Percentiles rank a stretch among this genome's conserved stretches.
phyloP scores from a whole-genome alignment of 345 rosid genomes.

The Triadica sebifera region DNA sequence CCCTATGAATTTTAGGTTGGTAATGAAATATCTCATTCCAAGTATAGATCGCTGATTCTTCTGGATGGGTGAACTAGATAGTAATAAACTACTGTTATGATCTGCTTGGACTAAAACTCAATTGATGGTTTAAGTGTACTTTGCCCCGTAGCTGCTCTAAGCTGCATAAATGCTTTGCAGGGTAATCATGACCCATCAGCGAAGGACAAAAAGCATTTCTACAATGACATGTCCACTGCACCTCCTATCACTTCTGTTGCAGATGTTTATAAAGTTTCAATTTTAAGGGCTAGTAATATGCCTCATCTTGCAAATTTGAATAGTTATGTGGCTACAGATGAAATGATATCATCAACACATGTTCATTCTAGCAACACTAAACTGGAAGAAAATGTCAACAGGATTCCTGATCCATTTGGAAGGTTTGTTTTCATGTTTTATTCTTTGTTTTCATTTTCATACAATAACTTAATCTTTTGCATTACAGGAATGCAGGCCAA shows the following conservation, averaged over 20 bases:
- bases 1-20: background rate
- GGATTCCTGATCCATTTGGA: background rate
- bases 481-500: conserved; percentile 14
- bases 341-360: background rate
- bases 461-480: background rate
- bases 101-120: background rate
- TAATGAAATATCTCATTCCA: background rate
- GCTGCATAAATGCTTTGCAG: conserved; percentile 11
- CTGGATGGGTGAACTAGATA: background rate
- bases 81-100: background rate
- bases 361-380: background rate
- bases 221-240: conserved; percentile 11
- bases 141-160: background rate
- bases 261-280: conserved; percentile 13
- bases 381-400: background rate
- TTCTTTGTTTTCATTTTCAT: background rate
- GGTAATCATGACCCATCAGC: background rate
- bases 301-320: background rate
- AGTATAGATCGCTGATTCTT: background rate
- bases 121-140: background rate
- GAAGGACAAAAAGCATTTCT: background rate
- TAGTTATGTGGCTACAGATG: background rate
- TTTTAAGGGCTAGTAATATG: background rate
- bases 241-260: conserved; percentile 16
- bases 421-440: conserved; percentile 10